These are phyloP conservation scores for Solanum chaucha DNA, from an alignment of 257 asterid species.

Conservation along the genomic window DNA sequence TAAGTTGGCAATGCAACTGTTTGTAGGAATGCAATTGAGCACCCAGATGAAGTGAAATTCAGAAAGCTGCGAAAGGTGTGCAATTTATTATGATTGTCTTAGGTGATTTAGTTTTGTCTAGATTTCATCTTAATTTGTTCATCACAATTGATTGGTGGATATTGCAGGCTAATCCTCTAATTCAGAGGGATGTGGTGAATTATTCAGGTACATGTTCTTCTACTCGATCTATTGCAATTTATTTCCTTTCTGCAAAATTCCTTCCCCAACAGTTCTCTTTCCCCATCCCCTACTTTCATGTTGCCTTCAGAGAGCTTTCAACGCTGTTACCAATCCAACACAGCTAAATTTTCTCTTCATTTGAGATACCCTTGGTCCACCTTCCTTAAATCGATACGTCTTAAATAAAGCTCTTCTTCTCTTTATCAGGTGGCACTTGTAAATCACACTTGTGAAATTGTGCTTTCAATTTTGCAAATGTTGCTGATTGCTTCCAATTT, in stretches of 20 bases:
- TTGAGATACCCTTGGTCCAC: neutral
- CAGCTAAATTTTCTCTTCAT: neutral
- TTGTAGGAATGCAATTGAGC: slow-evolving; percentile 74
- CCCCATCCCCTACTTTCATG: neutral
- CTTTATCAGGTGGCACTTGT: neutral
- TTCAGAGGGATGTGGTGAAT: slow-evolving; percentile 52
- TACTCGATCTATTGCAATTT: neutral
- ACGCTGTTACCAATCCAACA: neutral
- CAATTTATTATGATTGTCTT: neutral
- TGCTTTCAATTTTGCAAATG: neutral
- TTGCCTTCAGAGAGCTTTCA: neutral
- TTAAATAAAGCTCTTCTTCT: neutral
- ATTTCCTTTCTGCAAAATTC: neutral
- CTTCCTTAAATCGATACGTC: neutral
- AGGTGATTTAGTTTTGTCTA: neutral
- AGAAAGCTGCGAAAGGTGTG: slow-evolving; percentile 76
- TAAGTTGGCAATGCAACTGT: neutral
- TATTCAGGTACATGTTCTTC: slow-evolving; percentile 41
- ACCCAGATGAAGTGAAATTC: slow-evolving; percentile 60
- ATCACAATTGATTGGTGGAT: slow-evolving; percentile 1
- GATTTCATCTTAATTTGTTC: neutral
- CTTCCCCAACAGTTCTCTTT: neutral
- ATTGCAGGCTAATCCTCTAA: slow-evolving; percentile 64
- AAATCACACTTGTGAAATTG: neutral
- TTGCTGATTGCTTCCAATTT: neutral